Percentiles rank a stretch among this genome's conserved stretches.
Conservation (phyloP, 129 eudicot genomes). For the Flaveria sonorensis region DNA sequence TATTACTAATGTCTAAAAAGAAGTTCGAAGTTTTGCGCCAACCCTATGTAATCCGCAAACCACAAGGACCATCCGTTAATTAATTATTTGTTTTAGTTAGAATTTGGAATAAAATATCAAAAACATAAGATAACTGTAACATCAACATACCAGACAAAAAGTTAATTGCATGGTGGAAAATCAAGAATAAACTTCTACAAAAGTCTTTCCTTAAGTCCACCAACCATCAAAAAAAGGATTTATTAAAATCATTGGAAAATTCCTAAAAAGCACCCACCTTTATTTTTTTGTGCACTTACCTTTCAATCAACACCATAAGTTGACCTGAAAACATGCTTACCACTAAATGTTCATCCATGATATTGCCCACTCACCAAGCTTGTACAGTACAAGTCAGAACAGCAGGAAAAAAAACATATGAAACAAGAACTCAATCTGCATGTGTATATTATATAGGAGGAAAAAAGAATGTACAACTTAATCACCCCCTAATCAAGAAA, state of each 20-base stretch:
- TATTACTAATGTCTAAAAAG: too few relatives aligned
- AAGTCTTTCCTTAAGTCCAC: conserved; percentile 39
- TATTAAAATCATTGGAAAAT: conserved; percentile 6
- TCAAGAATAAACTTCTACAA: not conserved
- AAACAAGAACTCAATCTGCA: conserved; percentile 31
- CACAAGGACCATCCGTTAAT: too few relatives aligned
- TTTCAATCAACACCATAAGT: conserved; percentile 34
- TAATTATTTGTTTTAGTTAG: too few relatives aligned
- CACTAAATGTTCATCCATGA: conserved; percentile 27
- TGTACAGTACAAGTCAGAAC: conserved; percentile 20
- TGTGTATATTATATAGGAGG: conserved; percentile 22
- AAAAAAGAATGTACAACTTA: conserved; percentile 38
- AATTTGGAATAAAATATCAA: not conserved
- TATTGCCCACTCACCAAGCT: not conserved
- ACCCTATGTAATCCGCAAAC: too few relatives aligned
- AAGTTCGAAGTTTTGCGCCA: too few relatives aligned
- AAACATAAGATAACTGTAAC: conserved; percentile 5
- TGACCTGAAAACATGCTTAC: conserved; percentile 35
- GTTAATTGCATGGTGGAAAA: conserved; percentile 29
- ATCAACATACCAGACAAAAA: conserved; percentile 29
- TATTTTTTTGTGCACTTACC: conserved; percentile 20
- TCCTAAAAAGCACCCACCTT: conserved; percentile 27
- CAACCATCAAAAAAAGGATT: conserved; percentile 6
- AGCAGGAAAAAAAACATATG: not conserved
- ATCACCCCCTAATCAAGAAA: conserved; percentile 23